Percentiles rank a stretch among this genome's conserved stretches.
phyloP scores from a whole-genome alignment of 257 asterid genomes.

The Solanum arcanum region DNA sequence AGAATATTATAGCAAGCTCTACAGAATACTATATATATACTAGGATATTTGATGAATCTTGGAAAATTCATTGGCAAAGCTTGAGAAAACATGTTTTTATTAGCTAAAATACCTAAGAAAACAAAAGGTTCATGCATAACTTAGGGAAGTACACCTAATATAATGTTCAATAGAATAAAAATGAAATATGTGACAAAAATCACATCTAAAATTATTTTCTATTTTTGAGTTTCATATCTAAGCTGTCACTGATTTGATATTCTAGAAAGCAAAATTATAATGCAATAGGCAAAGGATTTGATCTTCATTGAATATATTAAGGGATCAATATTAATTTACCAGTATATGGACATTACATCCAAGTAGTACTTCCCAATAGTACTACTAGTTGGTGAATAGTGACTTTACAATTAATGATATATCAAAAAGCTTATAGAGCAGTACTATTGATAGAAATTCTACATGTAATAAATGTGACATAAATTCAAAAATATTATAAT shows the following conservation, averaged over 20 bases:
- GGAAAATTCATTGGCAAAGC: not conserved
- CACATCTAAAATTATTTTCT: no score
- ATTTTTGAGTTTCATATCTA: no score
- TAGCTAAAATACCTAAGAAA: not conserved
- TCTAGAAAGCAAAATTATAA: no score
- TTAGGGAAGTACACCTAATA: not conserved
- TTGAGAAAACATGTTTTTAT: not conserved
- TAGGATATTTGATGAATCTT: not conserved
- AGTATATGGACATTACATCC: not conserved
- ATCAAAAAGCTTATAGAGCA: not conserved
- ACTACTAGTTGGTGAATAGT: not conserved
- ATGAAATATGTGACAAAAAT: no score
- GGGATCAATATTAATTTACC: not conserved
- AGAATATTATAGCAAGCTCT: not conserved
- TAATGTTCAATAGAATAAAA: not conserved
- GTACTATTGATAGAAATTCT: not conserved
- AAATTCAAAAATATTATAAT: not conserved
- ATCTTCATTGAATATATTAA: not conserved
- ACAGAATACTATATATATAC: not conserved
- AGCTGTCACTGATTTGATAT: no score
- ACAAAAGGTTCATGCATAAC: not conserved
- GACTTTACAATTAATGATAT: not conserved
- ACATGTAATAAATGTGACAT: not conserved
- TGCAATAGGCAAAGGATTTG: not conserved
- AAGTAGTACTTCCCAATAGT: not conserved